Conservation (phyloP, 73 alveolate species). For the Breviolum minutum region DNA sequence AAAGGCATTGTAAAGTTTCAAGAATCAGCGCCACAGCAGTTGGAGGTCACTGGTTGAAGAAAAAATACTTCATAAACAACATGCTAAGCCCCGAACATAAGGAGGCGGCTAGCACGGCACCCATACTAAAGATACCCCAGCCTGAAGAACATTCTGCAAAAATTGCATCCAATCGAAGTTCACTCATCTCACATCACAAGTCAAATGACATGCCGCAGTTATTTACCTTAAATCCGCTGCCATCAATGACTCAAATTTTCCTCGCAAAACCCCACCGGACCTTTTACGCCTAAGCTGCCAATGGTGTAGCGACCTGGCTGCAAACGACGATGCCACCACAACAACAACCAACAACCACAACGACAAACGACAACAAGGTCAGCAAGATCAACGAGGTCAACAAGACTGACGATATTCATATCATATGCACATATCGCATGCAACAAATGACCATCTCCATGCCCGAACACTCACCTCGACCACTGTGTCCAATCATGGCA, state of each 20-base stretch:
- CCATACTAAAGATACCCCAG: constrained; percentile 89
- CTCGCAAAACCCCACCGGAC: not conserved
- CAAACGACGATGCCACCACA: too few species aligned
- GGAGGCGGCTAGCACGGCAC: constrained; percentile 66
- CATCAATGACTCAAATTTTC: not conserved
- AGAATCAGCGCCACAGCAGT: not conserved
- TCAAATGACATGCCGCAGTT: too few species aligned
- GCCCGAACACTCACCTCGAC: not conserved
- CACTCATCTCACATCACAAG: too few species aligned
- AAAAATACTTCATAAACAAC: too few species aligned
- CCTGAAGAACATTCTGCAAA: not conserved
- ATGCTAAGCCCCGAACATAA: not conserved
- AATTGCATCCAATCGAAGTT: too few species aligned
- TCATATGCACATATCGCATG: not conserved
- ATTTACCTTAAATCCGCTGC: not conserved
- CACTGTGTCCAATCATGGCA: constrained; percentile 2
- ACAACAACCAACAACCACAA: not conserved
- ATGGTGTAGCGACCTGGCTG: constrained; percentile 15
- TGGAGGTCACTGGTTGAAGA: too few species aligned
- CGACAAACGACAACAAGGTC: not conserved
- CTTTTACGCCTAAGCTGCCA: constrained; percentile 34
- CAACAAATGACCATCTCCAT: not conserved
- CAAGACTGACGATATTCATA: not conserved
- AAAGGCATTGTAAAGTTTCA: too few species aligned
- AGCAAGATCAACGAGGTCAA: too few species aligned